Conservation (phyloP, 1,284 basidiomycete genomes). For the Cutaneotrichosporon cavernicola region DNA sequence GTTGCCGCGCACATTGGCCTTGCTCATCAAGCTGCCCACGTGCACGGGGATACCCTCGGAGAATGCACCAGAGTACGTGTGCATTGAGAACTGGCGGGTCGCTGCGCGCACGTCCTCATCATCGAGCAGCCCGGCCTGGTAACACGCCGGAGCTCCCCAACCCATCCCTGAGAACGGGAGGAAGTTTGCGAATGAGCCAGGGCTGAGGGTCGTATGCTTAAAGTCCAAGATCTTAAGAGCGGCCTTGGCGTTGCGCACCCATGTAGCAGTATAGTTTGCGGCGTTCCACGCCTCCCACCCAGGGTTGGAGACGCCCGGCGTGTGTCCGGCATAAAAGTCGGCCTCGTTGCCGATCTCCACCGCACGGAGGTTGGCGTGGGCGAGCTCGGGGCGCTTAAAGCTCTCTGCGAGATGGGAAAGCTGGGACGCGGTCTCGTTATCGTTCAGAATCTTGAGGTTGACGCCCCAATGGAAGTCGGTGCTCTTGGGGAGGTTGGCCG, state of each 20-base stretch:
- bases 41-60: background rate
- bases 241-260: conserved; percentile 11
- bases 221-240: background rate
- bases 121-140: background rate
- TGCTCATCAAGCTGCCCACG: conserved; percentile 54
- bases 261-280: conserved; percentile 16
- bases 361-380: conserved; percentile 58
- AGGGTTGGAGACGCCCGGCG: background rate
- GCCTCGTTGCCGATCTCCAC: conserved; percentile 59
- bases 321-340: conserved; percentile 20
- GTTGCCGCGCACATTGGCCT: conserved; percentile 62
- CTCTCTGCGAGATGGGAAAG: conserved; percentile 56
- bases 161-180: background rate
- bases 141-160: background rate
- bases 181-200: conserved; percentile 11
- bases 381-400: conserved; percentile 11
- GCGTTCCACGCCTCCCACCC: conserved; percentile 13
- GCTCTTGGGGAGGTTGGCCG: conserved; percentile 58
- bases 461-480: conserved; percentile 66
- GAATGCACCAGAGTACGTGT: conserved; percentile 9
- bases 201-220: background rate
- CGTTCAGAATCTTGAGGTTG: conserved; percentile 60
- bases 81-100: conserved; percentile 1
- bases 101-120: background rate
- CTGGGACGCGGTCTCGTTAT: conserved; percentile 63